Conservation (phyloP, 495 filamentous ascomycete species). For the Penicillium alfredii region DNA sequence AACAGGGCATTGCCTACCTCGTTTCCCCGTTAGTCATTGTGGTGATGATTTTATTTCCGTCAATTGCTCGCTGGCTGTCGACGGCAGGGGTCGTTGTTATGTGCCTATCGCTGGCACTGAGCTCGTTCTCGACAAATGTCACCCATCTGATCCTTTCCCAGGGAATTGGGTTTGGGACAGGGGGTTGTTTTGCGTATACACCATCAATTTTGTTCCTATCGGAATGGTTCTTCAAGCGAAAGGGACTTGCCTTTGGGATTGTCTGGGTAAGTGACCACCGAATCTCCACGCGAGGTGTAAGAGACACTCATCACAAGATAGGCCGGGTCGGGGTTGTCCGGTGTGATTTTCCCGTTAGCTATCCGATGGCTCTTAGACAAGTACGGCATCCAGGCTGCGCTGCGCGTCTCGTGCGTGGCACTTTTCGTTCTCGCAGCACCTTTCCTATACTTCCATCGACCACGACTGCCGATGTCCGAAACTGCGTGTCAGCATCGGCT, state of each 20-base stretch:
- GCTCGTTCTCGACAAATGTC: slow-evolving; percentile 39
- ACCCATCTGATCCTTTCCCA: slow-evolving; percentile 44
- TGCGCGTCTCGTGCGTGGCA: slow-evolving; percentile 39
- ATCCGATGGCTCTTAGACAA: slow-evolving; percentile 42
- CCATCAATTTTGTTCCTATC: slow-evolving; percentile 44
- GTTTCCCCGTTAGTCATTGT: slow-evolving; percentile 34
- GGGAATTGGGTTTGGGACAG: slow-evolving; percentile 44
- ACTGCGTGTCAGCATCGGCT: slow-evolving; percentile 21
- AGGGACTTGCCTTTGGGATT: slow-evolving; percentile 44
- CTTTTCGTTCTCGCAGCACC: slow-evolving; percentile 45
- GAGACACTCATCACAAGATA: slow-evolving; percentile 4
- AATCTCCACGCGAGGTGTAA: no score
- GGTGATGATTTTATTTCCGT: slow-evolving; percentile 25
- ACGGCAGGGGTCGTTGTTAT: slow-evolving; percentile 39
- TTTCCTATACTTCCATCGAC: slow-evolving; percentile 48
- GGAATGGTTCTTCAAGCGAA: slow-evolving; percentile 46
- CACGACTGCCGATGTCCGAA: slow-evolving; percentile 36
- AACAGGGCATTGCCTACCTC: slow-evolving; percentile 44
- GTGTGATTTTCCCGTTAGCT: slow-evolving; percentile 40
- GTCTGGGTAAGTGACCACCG: slow-evolving; percentile 36
- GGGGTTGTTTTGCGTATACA: slow-evolving; percentile 39
- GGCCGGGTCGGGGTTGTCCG: slow-evolving; percentile 35
- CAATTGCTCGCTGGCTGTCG: slow-evolving; percentile 25
- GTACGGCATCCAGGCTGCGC: slow-evolving; percentile 47
- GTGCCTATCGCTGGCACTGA: slow-evolving; percentile 32